These are phyloP conservation scores for Scopulariopsis brevicaulis DNA, from an alignment of 2,329 filamentous ascomycete species.

Conservation along the genomic window DNA sequence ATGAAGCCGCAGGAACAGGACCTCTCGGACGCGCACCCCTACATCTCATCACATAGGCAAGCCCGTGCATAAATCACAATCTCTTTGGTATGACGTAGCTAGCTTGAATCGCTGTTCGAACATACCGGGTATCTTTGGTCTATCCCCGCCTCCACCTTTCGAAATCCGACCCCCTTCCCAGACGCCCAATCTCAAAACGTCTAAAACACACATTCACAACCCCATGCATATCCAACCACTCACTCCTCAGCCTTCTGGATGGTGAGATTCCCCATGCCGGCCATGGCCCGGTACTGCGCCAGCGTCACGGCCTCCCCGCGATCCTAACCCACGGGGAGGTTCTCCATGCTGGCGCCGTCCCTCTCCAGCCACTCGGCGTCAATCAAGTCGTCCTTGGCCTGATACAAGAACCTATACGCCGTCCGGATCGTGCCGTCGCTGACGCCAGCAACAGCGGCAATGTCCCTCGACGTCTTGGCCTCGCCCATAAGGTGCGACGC, in stretches of 20 bases:
- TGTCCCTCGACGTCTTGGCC: conserved; percentile 71
- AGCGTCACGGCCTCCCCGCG: background rate
- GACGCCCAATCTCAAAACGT: background rate
- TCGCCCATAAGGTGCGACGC: conserved; percentile 78
- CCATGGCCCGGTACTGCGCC: background rate
- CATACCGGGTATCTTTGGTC: background rate
- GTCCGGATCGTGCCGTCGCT: conserved; percentile 96
- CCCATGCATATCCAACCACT: background rate
- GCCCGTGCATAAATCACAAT: background rate
- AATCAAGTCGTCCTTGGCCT: conserved; percentile 61
- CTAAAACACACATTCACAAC: background rate
- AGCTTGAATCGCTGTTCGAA: background rate
- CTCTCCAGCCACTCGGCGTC: conserved; percentile 63
- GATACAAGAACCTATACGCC: conserved; percentile 82
- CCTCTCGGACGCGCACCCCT: too few relatives aligned
- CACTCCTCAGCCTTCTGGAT: background rate
- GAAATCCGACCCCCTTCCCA: background rate
- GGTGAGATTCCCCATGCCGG: background rate
- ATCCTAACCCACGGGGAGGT: conserved; percentile 41
- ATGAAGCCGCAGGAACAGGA: too few relatives aligned
- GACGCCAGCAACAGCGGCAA: conserved; percentile 73
- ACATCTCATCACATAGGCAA: background rate
- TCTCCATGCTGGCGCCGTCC: conserved; percentile 58
- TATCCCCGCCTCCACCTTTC: background rate
- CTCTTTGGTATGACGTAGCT: background rate